Evolutionary conservation across 257 asterid species (phyloP).

Genomic region (Ajuga chamaepitys): DNA sequence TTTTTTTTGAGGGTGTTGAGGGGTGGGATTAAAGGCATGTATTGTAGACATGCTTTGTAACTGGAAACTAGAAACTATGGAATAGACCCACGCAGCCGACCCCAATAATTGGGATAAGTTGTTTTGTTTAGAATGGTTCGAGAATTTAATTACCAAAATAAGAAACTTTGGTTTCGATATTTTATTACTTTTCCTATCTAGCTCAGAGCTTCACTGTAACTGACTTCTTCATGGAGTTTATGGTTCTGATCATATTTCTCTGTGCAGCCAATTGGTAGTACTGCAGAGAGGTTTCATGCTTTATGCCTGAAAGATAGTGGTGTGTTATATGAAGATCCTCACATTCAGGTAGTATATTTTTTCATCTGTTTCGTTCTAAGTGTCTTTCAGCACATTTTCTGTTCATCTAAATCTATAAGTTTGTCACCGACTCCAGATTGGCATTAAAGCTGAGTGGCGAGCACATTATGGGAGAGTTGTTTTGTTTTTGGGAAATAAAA

Average conservation of each 20-base stretch:
- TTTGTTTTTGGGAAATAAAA: constrained; percentile 92
- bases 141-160: not conserved
- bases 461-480: constrained; percentile 79
- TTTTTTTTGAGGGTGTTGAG: not conserved
- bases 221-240: not conserved
- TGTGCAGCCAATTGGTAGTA: constrained; percentile 78
- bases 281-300: constrained; percentile 79
- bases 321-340: constrained; percentile 82
- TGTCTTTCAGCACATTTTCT: not conserved
- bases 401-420: not conserved
- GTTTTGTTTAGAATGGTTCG: not conserved
- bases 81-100: not conserved
- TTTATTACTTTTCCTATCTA: too few relatives aligned
- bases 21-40: too few relatives aligned
- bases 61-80: too few relatives aligned
- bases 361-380: not conserved
- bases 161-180: too few relatives aligned
- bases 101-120: not conserved
- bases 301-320: constrained; percentile 92
- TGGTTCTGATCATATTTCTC: constrained; percentile 11
- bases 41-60: too few relatives aligned
- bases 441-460: constrained; percentile 93
- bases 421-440: constrained; percentile 51
- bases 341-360: constrained; percentile 61
- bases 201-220: not conserved